Evolutionary conservation across 768 basidiomycete species (phyloP), one percentile per base, ranked within the genome.

Genomic region (Galerina sulciceps): DNA sequence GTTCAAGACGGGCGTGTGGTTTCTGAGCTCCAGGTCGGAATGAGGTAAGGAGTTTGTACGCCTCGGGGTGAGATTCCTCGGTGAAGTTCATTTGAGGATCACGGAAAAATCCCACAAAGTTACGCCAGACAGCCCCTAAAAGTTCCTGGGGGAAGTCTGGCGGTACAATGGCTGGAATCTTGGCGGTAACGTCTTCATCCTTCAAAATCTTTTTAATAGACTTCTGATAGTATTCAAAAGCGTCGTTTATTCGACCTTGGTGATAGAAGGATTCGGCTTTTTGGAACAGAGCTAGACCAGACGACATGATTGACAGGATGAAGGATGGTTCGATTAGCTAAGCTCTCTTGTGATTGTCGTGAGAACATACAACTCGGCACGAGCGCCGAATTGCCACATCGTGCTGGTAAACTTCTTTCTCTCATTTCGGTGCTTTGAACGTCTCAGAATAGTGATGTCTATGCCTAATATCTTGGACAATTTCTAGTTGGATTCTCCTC

Each of bases 81-180:
- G 52, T 53, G 4, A 53, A 53, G 14, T 53, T 53, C 52, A 44
- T 53, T 5, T 26, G 10, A 34, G 52, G 52, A 44, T 53, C 52
- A 2, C 52, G 52, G 31, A 53, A 53, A 22, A 53, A 53, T 8
- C 52, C 52, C 31, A 53, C 15, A 31, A 53, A 53, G 18, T 53
- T 53, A 14, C 52, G 41, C 52, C 52, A 53, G 41, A 53, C 52
- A n/a, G 38, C 41, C 10, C 52, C 52, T 18, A 53, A 26, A 10
- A 53, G 52, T 26, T 53, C 52, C 31, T 53, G 52, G 22, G 52
- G 52, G 15, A 53, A 53, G 52, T 53, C 52, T 26, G 52, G 52
- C 8, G 52, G 52, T 11, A 53, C 52, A 31, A 53, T 53, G 40
- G 52, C 52, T 43, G 52, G 52, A 6, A 53, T 15, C 34, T 53